Percentiles rank a stretch among this genome's conserved stretches.
These are phyloP conservation scores for Eucalyptus tenuipes DNA, from an alignment of 345 rosid species.

Conservation along the genomic window DNA sequence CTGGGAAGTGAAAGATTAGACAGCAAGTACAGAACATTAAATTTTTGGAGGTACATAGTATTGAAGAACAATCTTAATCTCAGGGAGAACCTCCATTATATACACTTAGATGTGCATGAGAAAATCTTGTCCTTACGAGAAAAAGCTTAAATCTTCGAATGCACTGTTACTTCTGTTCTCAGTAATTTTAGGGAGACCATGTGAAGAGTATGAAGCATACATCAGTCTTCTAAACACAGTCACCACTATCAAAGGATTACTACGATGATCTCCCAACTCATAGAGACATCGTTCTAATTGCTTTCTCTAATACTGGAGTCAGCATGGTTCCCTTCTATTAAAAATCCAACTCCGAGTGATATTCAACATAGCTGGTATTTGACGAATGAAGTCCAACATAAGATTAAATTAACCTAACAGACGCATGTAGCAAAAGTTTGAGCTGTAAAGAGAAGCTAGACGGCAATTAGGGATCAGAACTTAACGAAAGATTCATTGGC, in stretches of 20 bases:
- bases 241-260: not conserved
- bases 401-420: not conserved
- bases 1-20: not conserved
- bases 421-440: not conserved
- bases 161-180: not conserved
- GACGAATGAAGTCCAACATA: not conserved
- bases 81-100: not conserved
- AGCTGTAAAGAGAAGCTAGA: not conserved
- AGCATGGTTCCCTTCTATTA: not conserved
- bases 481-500: not conserved
- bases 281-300: not conserved
- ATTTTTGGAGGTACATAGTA: not conserved
- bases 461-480: not conserved
- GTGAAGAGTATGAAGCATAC: not conserved
- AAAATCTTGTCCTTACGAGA: not conserved
- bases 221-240: not conserved
- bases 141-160: not conserved
- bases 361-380: not conserved
- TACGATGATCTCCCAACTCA: not conserved
- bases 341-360: not conserved
- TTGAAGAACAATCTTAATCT: not conserved
- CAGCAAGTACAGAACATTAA: not conserved
- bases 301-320: not conserved
- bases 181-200: not conserved
- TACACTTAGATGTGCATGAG: not conserved